Evolutionary conservation across 164 flowering plant species (phyloP).

Genomic region (Liquidambar formosana): DNA sequence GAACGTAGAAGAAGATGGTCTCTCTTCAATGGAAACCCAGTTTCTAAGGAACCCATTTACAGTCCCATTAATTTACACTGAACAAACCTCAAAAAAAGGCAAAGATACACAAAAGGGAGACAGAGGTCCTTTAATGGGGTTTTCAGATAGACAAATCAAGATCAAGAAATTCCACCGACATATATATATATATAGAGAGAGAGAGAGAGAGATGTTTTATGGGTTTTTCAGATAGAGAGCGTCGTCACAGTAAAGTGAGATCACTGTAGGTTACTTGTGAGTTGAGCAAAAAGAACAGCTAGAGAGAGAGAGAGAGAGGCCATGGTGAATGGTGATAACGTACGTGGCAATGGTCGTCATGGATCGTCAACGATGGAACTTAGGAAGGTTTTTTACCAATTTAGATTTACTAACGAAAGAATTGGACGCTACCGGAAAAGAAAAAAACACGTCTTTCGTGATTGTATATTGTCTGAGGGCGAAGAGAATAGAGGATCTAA

Average conservation of each 20-base stretch:
- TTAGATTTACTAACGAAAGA: no score
- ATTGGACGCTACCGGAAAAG: no score
- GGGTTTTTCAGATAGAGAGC: no score
- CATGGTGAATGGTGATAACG: constrained; percentile 12
- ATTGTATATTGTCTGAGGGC: no score
- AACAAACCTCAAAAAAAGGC: background rate
- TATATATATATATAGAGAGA: no score
- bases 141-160: background rate
- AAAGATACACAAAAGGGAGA: background rate
- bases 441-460: no score
- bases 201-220: background rate
- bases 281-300: background rate
- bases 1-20: constrained; percentile 44
- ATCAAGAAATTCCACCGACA: constrained; percentile 7
- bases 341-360: constrained; percentile 13
- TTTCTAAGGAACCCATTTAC: constrained; percentile 80
- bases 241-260: no score
- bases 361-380: constrained; percentile 15
- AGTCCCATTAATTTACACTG: constrained; percentile 21
- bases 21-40: constrained; percentile 54
- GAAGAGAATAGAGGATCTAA: no score
- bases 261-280: constrained; percentile 1
- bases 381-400: background rate
- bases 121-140: background rate
- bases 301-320: constrained; percentile 2